Base-by-base conservation (phyloP, 306 rosid species). In the Inga oerstediana region DNA sequence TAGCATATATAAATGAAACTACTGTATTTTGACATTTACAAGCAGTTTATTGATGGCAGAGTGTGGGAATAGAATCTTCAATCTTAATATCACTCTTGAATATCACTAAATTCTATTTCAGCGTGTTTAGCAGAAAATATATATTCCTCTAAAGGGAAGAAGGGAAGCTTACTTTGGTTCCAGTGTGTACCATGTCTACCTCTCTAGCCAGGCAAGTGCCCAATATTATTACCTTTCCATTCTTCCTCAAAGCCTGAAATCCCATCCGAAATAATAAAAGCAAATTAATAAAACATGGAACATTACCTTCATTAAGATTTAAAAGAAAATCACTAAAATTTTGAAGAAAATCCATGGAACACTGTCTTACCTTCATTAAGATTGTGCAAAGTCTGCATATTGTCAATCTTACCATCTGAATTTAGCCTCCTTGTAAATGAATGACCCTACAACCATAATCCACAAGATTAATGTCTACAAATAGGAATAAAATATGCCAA, bases 371-470 rank as follows among this genome's bases (percentile, higher is more conserved):
- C 98, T 91, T 93, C 96, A 78, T 85, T 59, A 71, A 93, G 82
- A 90, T 96, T 96, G 87, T 96, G 97, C 76, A 92, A 76, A 45
- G 92, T 92, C 81, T 93, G 99, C 76, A 78, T 54, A 8, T 84
- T 78, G 76, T 90, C 93, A 80, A 93, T 88, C 88, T 88, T 88
- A 3, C 97, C 98, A 54, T 92, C 91, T 4, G 94, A 77, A 41
- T 86, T 88, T 30, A 96, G 93, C 91, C 89, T 96, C 86, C 97
- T 92, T 24, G 90, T 88, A 62, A 92, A 82, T 41, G 97, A 89
- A 85, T 93, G 99, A 68, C 98, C 99, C 98, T 96, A 66, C 85
- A 79, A 10, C 72, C 41, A 71, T 19, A 70, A 77, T 14, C 32
- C 41, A 81, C 27, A 64, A 64, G 66, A 13, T 74, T 48, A 85